Evolutionary conservation across 2,329 filamentous ascomycete species (phyloP), one percentile per base, ranked within the genome.

Genomic region (Calcarisporium arbuscula): DNA sequence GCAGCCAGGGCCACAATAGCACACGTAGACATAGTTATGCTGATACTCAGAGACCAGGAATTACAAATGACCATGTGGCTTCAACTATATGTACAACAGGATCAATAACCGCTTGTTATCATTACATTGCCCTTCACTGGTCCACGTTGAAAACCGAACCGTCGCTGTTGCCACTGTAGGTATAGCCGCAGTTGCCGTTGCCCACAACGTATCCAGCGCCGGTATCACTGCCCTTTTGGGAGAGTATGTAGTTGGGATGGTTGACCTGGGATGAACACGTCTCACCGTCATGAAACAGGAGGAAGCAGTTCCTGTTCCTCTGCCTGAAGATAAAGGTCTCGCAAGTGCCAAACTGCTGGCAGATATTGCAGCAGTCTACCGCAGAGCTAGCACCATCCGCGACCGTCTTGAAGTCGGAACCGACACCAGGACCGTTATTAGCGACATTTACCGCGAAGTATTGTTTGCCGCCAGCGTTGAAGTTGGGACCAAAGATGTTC

Each of bases 171-270:
- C 34, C 34, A 18, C 34, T 36, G 11, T 32, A 36, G 12, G 28
- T 23, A 28, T 32, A 36, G 9, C 34, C 34, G 29, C 34, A 36
- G 17, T 36, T 36, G 9, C 34, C 34, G n/a, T 36, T 36, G 9
- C 34, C 34, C n/a, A 36, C 34, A 14, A 25, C 28, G 19, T 36
- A 36, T 5, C 34, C 34, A 15, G 28, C 34, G 20, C 34, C 34
- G 16, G 34, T 17, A 20, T 33, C 31, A 18, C 26, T 20, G 17
- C 34, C 34, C 3, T 18, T 8, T 10, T 18, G 14, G 20, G 34
- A 36, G 26, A 32, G 27, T 19, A 36, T 32, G 28, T 31, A 36
- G 27, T 32, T 32, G 15, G 34, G 34, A 17, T 32, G 34, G 19
- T 19, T 23, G 12, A 16, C 8, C 28, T 36, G 34, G 6, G 18